These are phyloP conservation scores for Drechslerella dactyloides DNA, from an alignment of 2,329 filamentous ascomycete species.

Conservation along the genomic window DNA sequence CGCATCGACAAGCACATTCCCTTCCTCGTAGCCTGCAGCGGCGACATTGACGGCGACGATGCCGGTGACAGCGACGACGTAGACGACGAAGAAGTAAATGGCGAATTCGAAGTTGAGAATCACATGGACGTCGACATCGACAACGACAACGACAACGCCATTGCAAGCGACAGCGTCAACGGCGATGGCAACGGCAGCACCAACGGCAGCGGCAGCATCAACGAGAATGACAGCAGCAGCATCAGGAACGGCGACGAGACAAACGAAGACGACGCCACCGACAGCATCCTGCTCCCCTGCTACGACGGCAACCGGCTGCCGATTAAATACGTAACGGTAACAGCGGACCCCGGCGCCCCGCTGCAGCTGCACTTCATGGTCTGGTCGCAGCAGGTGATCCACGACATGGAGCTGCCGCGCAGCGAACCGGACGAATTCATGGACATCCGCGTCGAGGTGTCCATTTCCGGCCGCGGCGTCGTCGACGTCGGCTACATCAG, in stretches of 20 bases:
- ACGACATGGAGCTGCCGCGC: constrained; percentile 34
- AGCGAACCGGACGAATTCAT: constrained; percentile 31
- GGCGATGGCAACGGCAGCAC: background rate
- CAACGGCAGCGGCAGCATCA: too few species aligned
- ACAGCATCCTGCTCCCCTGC: constrained; percentile 15
- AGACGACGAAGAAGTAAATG: too few species aligned
- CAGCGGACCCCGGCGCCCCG: constrained; percentile 33
- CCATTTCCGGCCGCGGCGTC: constrained; percentile 19
- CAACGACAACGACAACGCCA: too few species aligned
- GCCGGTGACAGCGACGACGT: too few species aligned
- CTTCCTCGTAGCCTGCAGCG: too few species aligned
- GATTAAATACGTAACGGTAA: constrained; percentile 27
- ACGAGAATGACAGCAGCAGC: background rate
- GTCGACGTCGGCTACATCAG: constrained; percentile 33
- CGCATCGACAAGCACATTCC: constrained; percentile 22
- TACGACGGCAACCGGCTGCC: constrained; percentile 25
- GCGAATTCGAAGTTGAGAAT: too few species aligned
- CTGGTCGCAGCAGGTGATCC: constrained; percentile 40
- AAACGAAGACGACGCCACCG: background rate
- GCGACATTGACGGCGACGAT: too few species aligned
- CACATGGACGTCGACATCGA: too few species aligned
- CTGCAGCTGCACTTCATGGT: constrained; percentile 41
- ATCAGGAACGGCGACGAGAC: background rate
- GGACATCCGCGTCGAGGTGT: constrained; percentile 35
- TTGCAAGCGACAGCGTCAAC: background rate